Base-by-base conservation (phyloP, 2,329 filamentous ascomycete species). In the Trichophyton verrucosum region DNA sequence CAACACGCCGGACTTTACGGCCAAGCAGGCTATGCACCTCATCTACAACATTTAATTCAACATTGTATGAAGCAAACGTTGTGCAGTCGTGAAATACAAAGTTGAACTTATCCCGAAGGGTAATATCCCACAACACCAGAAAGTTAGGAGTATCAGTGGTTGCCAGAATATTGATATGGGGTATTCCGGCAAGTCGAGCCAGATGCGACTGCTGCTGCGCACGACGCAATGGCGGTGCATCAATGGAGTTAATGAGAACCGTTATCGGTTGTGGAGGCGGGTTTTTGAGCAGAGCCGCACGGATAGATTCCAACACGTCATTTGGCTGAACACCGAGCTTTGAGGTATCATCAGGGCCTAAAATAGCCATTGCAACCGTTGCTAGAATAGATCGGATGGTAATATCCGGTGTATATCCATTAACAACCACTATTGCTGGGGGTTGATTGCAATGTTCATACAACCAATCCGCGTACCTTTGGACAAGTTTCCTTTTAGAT, bases 21-120 rank as follows among this genome's bases (percentile, higher is more conserved):
- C 91, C 91, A 0, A 97, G 82, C 0, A 96, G 81, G 68, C 89
- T 86, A 71, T 96, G 89, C 13, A 97, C 91, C 64, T 91, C 88
- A 71, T 97, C 91, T 2, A 97, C 90, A 1, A 89, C 85, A 68
- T 95, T 89, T 6, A 90, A 76, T 71, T 96, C 91, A 2, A 81
- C 80, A 9, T 81, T 78, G 67, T 88, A 89, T 0, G 89, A 81
- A 0, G 82, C 80, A 70, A 96, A 96, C 0, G 94, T 97, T 0
- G 94, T 97, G 68, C 87, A 87, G 75, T 99, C 91, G 76, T 99
- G 94, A 74, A 95, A 96, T 30, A 90, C 78, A 66, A 96, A 91
- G 71, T 88, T 88, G 74, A 91, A 89, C 30, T 88, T 83, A 15
- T 89, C 86, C 55, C 88, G 86, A n/a, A 91, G 80, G 60, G 86